Evolutionary conservation across 2,329 filamentous ascomycete species (phyloP), one percentile per base, ranked within the genome.

Genomic region (Arthrinium puccinioides): DNA sequence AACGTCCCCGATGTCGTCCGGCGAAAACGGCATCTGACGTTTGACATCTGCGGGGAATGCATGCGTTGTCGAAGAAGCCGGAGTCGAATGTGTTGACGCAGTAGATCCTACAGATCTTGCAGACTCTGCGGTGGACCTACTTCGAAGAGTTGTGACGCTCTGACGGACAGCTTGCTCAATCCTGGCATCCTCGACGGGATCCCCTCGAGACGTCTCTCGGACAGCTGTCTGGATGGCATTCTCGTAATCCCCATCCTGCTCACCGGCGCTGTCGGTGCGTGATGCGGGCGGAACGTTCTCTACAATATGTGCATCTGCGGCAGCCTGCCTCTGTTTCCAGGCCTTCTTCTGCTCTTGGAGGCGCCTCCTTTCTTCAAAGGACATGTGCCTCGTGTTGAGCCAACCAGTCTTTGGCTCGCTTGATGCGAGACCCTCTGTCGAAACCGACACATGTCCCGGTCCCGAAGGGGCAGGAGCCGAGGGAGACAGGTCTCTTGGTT

Each of bases 151-250:
- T 11, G 63, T 64, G 13, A 92, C 68, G 44, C 82, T 87, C 5
- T 83, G 79, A 11, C 84, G 71, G 35, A 94, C 83, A 1, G 85
- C 85, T 15, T 76, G 69, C 53, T 88, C 86, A 32, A 94, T 70
- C 41, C 74, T 67, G 16, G 70, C 70, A 50, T 92, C 87, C 55
- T 92, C 83, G 15, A 76, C 69, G 0, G 69, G 53, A 44, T 90
- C 70, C 9, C 86, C 85, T 1, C 65, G 70, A 0, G 84, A 88
- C 0, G 84, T 87, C 52, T 83, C 74, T 7, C 66, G 63, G 1
- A 92, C 82, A 1, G 82, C 84, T 9, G 68, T 67, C 37, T 70
- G 72, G 40, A 92, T 90, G 1, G 85, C 85, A 28, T 72, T 66
- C 53, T 90, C 84, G 28, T 87, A 72, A 39, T 84, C 81, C 3